Base-by-base conservation (phyloP, 2,329 filamentous ascomycete genomes). In the Tricladium varicosporioides region DNA sequence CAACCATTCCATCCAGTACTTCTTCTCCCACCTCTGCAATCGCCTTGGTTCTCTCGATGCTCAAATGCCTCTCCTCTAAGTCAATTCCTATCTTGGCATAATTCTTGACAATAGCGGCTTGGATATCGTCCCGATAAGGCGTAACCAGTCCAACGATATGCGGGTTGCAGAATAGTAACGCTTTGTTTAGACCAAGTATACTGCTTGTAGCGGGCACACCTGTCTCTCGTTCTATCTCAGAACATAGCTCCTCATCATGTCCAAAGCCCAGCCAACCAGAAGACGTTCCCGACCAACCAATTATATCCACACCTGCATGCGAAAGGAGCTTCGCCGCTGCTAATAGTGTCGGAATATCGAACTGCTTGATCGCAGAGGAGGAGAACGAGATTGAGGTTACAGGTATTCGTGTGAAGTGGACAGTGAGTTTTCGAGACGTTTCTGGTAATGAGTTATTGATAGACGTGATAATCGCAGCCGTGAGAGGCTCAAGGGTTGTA, bases 401-500 rank as follows among this genome's bases (percentile, higher is more conserved):
- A 13, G 67, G 64, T 57, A 77, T 74, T 44, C 75, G 73, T 10
- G 74, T 73, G 67, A 75, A 77, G 65, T 77, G 75, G 8, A 72
- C 74, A 2, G 70, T 73, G 16, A 76, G 65, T 13, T 65, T 72
- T 27, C 22, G 22, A 7, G 15, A 75, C 65, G 11, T 65, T 60
- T 62, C 46, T 53, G 9, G 53, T 19, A 9, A 60, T 57, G 14
- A 61, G 14, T 66, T 42, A 51, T 64, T 65, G 56, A 65, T 48
- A 14, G 40, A 42, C 14, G 48, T 60, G 48, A 76, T 55, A 48
- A 77, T 71, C 33, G 69, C 67, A 19, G 67, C 67, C 5, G 74
- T 75, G 13, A 77, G 67, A 9, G 75, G 74, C 62, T 78, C 76
- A 15, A 77, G 69, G 2, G 71, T 70, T 10, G 74, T 78, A 62